Conservation (phyloP, 352 stramenopile species). For the Globisporangium heterothallicum region DNA sequence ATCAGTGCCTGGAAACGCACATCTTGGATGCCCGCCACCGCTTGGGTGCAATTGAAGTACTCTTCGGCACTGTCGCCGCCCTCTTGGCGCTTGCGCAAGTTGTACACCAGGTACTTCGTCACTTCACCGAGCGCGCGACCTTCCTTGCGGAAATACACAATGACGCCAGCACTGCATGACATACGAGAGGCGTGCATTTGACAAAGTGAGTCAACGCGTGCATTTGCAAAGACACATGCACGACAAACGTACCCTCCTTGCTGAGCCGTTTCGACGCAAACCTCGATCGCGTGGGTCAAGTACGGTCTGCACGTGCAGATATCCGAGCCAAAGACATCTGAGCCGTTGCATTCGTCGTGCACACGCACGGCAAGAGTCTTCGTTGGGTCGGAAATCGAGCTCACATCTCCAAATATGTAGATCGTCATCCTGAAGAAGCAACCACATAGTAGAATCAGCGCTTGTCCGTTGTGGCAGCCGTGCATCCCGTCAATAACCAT, state of each 20-base stretch:
- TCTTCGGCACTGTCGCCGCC: conserved; percentile 95
- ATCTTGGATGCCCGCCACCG: conserved; percentile 96
- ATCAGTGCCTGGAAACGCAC: conserved; percentile 98
- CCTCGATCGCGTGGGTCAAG: conserved; percentile 98
- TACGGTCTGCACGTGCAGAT: conserved; percentile 99
- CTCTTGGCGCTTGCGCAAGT: conserved; percentile 97
- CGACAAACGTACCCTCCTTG: conserved; percentile 85
- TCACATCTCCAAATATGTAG: conserved; percentile 98
- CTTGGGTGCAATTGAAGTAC: conserved; percentile 99
- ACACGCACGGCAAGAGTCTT: conserved; percentile 97
- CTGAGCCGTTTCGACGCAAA: conserved; percentile 97
- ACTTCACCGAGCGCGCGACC: conserved; percentile 96
- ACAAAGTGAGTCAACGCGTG: no score
- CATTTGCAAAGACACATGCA: background rate
- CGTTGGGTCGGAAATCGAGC: conserved; percentile 95
- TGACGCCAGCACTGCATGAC: conserved; percentile 83
- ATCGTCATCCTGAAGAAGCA: conserved; percentile 77
- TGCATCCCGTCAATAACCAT: no score
- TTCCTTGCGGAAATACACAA: conserved; percentile 99
- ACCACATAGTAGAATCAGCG: no score
- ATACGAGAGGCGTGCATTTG: background rate
- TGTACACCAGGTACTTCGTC: conserved; percentile 99
- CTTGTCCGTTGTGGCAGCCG: no score
- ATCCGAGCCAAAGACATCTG: conserved; percentile 96
- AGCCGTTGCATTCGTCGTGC: conserved; percentile 99